Conservation (phyloP, 176 grass and related monocot genomes). For the Raddia distichophylla region DNA sequence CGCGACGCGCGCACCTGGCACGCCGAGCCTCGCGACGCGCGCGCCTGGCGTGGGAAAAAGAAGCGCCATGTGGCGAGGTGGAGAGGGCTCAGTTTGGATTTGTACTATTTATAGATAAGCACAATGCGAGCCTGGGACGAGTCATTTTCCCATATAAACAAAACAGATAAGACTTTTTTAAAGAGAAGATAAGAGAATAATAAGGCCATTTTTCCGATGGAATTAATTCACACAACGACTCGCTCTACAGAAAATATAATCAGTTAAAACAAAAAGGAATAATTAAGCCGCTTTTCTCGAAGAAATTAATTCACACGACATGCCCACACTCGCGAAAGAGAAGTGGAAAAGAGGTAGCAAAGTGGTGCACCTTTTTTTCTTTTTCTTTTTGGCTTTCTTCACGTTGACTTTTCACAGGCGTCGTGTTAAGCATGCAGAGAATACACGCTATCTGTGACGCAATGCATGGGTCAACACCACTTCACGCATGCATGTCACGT, state of each 20-base stretch:
- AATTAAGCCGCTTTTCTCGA: not conserved
- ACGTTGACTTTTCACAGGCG: not conserved
- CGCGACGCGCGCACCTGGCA: too few species aligned
- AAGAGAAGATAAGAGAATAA: not conserved
- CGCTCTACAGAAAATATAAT: not conserved
- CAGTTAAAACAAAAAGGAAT: not conserved
- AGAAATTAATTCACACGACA: not conserved
- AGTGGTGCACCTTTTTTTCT: not conserved
- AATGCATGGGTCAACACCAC: not conserved
- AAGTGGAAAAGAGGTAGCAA: not conserved
- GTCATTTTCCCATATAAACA: not conserved
- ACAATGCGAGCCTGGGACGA: not conserved
- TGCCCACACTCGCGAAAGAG: not conserved
- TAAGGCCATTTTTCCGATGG: not conserved
- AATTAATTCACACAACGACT: not conserved
- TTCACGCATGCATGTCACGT: not conserved
- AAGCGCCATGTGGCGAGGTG: too few species aligned
- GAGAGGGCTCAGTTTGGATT: too few species aligned
- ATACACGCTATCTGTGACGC: not conserved
- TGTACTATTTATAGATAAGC: too few species aligned
- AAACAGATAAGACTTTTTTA: not conserved
- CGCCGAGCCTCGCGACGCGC: too few species aligned
- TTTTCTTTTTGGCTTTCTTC: not conserved
- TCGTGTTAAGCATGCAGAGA: not conserved
- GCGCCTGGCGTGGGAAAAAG: too few species aligned